Conservation (phyloP, 2,329 filamentous ascomycete genomes). For the Nakataea oryzae region DNA sequence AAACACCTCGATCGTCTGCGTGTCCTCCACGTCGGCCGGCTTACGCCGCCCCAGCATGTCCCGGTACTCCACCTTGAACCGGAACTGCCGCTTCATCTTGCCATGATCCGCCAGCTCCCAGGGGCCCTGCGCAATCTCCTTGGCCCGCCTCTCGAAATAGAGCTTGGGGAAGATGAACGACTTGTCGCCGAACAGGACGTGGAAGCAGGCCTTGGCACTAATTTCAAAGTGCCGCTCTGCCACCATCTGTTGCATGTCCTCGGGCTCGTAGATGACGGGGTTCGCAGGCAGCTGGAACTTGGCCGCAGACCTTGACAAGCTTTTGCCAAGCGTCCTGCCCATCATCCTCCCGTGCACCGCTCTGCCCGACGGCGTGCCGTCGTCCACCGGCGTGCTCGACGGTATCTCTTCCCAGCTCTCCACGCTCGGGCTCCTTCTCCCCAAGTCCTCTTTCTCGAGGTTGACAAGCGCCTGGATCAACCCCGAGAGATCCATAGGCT, state of each 20-base stretch:
- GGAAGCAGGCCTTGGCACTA: slow-evolving; percentile 88
- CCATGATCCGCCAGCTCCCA: slow-evolving; percentile 62
- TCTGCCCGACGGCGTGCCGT: slow-evolving; percentile 35
- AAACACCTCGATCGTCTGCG: slow-evolving; percentile 76
- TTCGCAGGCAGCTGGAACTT: slow-evolving; percentile 77
- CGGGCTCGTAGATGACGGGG: slow-evolving; percentile 74
- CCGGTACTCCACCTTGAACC: slow-evolving; percentile 62
- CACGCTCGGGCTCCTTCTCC: slow-evolving; percentile 57
- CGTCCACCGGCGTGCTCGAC: slow-evolving; percentile 47
- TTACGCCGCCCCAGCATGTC: slow-evolving; percentile 54
- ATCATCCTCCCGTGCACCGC: slow-evolving; percentile 12
- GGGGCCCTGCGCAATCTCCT: slow-evolving; percentile 74
- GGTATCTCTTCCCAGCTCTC: slow-evolving; percentile 89
- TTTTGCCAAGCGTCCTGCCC: not conserved
- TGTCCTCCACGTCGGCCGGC: slow-evolving; percentile 60
- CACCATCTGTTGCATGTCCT: slow-evolving; percentile 65
- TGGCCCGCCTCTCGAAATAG: slow-evolving; percentile 71
- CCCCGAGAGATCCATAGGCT: slow-evolving; percentile 57
- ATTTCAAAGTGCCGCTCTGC: slow-evolving; percentile 80
- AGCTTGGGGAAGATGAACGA: slow-evolving; percentile 88
- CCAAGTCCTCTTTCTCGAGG: slow-evolving; percentile 56
- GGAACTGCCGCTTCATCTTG: slow-evolving; percentile 66
- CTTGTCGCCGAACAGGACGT: slow-evolving; percentile 93
- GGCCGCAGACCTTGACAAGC: slow-evolving; percentile 31
- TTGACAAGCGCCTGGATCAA: slow-evolving; percentile 63